A percentile compares a stretch with the other conserved stretches of the same genome.
Conservation (phyloP, 169 alveolate species). For the Amoebophrya sp. region DNA sequence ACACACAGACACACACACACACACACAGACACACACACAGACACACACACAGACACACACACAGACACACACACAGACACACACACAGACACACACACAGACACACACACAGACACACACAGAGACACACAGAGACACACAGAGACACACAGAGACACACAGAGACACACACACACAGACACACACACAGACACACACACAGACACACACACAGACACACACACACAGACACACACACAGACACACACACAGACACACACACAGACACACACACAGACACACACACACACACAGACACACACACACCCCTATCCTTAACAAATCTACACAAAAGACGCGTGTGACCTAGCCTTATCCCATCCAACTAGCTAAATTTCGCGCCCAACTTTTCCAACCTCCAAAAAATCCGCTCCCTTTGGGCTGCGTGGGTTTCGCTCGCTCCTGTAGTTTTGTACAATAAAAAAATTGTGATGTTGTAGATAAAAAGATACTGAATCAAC, state of each 20-base stretch:
- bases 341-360: too few relatives aligned
- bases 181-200: background rate
- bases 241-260: background rate
- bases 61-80: background rate
- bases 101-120: background rate
- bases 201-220: background rate
- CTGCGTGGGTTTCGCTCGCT: conserved; percentile 32
- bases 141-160: background rate
- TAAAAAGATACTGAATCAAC: too few relatives aligned
- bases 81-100: background rate
- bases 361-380: background rate
- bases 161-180: background rate
- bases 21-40: conserved; percentile 11
- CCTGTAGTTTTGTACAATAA: conserved; percentile 34
- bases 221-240: background rate
- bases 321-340: background rate
- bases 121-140: background rate
- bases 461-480: background rate
- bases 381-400: background rate
- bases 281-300: background rate
- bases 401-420: conserved; percentile 20
- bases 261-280: background rate
- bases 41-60: background rate
- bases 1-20: conserved; percentile 13
- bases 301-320: background rate